These are phyloP conservation scores for Cercospora janseana DNA, from an alignment of 2,329 filamentous ascomycete species.

Conservation along the genomic window DNA sequence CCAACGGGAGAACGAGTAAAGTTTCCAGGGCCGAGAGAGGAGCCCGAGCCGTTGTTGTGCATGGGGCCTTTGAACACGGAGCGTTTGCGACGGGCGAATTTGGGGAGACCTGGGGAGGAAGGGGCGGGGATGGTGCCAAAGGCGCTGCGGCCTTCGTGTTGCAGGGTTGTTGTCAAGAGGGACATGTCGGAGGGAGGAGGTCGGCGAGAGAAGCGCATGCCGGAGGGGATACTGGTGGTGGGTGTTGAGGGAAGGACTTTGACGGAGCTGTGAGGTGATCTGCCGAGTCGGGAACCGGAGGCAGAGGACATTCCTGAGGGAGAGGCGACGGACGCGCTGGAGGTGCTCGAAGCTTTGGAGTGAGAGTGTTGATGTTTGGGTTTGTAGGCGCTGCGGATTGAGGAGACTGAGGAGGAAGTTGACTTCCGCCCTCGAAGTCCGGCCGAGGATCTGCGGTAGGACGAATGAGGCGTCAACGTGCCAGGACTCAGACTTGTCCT, in stretches of 20 bases:
- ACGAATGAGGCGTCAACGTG: conserved; percentile 83
- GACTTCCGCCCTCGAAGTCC: conserved; percentile 90
- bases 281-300: conserved; percentile 60
- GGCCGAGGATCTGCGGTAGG: conserved; percentile 75
- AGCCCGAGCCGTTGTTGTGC: conserved; percentile 46
- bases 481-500: conserved; percentile 63
- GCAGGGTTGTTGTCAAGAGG: conserved; percentile 29
- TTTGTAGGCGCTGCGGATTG: conserved; percentile 85
- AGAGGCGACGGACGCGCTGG: conserved; percentile 65
- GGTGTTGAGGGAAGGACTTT: conserved; percentile 95
- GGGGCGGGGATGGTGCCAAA: conserved; percentile 43
- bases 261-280: conserved; percentile 83
- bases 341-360: conserved; percentile 91
- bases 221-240: conserved; percentile 68
- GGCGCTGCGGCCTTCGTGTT: conserved; percentile 25
- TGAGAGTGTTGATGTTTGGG: conserved; percentile 75
- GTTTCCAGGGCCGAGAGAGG: conserved; percentile 17
- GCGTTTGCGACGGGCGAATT: conserved; percentile 79
- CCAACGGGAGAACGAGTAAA: not conserved
- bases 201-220: conserved; percentile 64
- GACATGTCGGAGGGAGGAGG: conserved; percentile 36
- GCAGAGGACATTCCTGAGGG: conserved; percentile 46
- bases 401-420: conserved; percentile 91
- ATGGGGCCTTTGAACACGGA: conserved; percentile 80
- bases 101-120: conserved; percentile 58